Evolutionary conservation across 805 yeast species (phyloP), one percentile per base, ranked within the genome.

Genomic region (Candida xyloterini): DNA sequence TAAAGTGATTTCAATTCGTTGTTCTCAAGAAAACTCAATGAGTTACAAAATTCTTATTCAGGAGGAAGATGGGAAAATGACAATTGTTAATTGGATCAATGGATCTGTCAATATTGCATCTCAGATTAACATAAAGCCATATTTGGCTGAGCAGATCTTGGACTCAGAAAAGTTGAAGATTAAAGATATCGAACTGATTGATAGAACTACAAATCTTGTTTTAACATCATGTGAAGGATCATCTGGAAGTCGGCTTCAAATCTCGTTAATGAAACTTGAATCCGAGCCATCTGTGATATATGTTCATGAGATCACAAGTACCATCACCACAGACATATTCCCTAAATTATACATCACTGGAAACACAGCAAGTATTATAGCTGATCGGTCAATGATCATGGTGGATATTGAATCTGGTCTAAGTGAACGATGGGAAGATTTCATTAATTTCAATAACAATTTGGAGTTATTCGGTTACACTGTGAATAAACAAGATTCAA

Each of bases 381-480:
- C 81, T 29, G 73, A 72, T 9, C 71, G 77, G 35, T 75, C 87
- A 0, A 68, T 88, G 10, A 78, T 85, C 2, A 53, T 90, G 38
- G 71, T 84, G 1, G 95, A 85, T 50, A 65, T 82, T 7, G 48
- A 30, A 23, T 43, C 10, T 51, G 51, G 62, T 15, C 63, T 62
- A 37, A 66, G 66, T 42, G 73, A 81, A 51, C 20, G 33, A 15
- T 90, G 96, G 96, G 95, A 89, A 59, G 97, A 91, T 57, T 66
- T 77, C 10, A 68, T 90, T 10, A 63, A 71, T 5, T 73, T 90
- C 47, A 78, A 76, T 44, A 44, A 68, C 1, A 68, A 71, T 13
- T 70, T 80, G 5, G 57, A 67, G 0, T 65, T 87, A 14, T 62
- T 82, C 25, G 89, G 90, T 0, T 60, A 67, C 41, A 87, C 86